A percentile compares a stretch with the other conserved stretches of the same genome.
phyloP scores from a whole-genome alignment of 495 filamentous ascomycete genomes.

The Hypoxylon trugodes region DNA sequence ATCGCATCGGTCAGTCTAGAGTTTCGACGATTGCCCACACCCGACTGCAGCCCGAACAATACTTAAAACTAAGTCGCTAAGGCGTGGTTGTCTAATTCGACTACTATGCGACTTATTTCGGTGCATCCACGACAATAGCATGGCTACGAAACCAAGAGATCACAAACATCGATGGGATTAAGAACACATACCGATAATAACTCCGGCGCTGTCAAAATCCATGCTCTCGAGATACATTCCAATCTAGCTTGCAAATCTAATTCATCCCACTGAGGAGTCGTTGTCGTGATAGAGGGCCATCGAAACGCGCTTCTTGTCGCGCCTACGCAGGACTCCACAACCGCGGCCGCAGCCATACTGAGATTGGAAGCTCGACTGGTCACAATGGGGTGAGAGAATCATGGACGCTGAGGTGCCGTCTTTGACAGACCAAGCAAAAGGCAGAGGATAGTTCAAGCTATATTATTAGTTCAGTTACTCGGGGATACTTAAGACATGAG shows the following conservation, averaged over 20 bases:
- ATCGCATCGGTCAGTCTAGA: conserved; percentile 41
- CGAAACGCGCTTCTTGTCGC: conserved; percentile 45
- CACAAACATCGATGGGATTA: conserved; percentile 6
- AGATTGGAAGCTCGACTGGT: conserved; percentile 50
- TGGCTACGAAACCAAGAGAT: conserved; percentile 32
- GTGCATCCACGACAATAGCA: conserved; percentile 8
- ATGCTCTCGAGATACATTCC: conserved; percentile 47
- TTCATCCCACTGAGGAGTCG: conserved; percentile 48
- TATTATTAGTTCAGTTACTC: conserved; percentile 17
- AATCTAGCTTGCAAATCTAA: conserved; percentile 49
- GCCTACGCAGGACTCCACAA: conserved; percentile 44
- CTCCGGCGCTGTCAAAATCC: conserved; percentile 40
- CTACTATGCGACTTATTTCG: neutral
- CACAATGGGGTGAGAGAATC: conserved; percentile 48
- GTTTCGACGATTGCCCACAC: conserved; percentile 36
- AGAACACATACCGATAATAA: conserved; percentile 37
- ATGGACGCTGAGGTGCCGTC: conserved; percentile 50
- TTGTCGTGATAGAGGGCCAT: conserved; percentile 37
- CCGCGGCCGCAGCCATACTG: conserved; percentile 56
- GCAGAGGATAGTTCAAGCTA: conserved; percentile 11
- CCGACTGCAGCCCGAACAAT: conserved; percentile 11
- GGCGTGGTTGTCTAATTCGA: neutral
- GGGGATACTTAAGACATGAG: neutral
- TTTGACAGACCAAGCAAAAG: conserved; percentile 20
- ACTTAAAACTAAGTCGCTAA: neutral